These are phyloP conservation scores for Malus hybrid DNA, from an alignment of 331 rosid species.

Conservation along the genomic window DNA sequence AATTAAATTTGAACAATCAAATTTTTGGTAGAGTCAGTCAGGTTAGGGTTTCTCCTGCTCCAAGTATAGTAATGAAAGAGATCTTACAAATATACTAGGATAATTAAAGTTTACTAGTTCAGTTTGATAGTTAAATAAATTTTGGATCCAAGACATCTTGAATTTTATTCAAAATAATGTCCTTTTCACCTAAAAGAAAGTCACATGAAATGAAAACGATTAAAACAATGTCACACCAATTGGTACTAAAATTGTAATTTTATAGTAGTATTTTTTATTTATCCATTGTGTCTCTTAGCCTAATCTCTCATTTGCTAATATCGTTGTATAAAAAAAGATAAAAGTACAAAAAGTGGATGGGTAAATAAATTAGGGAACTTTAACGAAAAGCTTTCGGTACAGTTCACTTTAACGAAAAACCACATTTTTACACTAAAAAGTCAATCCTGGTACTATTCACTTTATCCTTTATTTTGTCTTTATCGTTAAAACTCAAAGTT, in stretches of 20 bases:
- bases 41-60: background rate
- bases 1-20: background rate
- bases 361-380: background rate
- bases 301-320: no score
- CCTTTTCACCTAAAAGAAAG: background rate
- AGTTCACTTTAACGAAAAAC: no score
- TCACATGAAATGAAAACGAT: background rate
- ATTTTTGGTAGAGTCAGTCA: background rate
- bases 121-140: background rate
- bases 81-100: background rate
- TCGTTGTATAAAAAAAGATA: no score
- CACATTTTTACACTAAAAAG: no score
- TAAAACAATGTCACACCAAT: background rate
- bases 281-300: no score
- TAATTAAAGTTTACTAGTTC: background rate
- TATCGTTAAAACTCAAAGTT: no score
- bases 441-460: no score
- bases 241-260: background rate
- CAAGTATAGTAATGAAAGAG: background rate
- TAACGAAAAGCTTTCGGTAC: no score
- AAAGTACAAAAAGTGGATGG: slow-evolving; percentile 20
- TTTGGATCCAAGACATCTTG: background rate
- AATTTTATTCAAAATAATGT: background rate
- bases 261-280: no score
- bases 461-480: no score